Conservation (phyloP, 306 rosid genomes). For the Quercus aquifolioides region DNA sequence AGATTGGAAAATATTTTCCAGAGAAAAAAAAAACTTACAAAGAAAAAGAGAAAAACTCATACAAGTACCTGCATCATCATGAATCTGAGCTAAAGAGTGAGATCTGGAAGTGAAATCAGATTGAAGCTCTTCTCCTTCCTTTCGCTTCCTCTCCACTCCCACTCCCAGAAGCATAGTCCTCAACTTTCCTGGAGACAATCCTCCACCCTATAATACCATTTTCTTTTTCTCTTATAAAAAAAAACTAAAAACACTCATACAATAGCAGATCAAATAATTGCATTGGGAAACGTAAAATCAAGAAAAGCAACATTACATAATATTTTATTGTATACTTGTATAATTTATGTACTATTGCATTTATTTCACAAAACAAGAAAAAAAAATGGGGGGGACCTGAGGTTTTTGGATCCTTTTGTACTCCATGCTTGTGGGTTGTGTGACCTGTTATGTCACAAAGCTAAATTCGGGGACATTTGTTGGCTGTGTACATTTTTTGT, state of each 20-base stretch:
- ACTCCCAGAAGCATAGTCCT: slow-evolving; percentile 81
- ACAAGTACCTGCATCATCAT: slow-evolving; percentile 62
- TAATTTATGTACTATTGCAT: not conserved
- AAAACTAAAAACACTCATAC: not conserved
- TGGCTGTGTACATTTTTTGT: no score
- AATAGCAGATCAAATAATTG: not conserved
- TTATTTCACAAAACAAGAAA: no score
- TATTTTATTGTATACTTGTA: slow-evolving; percentile 1
- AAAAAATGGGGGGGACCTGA: slow-evolving; percentile 48
- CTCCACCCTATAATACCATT: slow-evolving; percentile 62
- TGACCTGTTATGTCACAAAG: not conserved
- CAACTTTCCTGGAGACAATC: slow-evolving; percentile 88
- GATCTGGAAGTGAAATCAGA: slow-evolving; percentile 67
- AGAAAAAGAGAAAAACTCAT: not conserved
- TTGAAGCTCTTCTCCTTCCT: slow-evolving; percentile 59
- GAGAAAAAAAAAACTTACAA: not conserved
- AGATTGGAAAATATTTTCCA: not conserved
- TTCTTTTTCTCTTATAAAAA: slow-evolving; percentile 3
- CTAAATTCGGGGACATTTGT: not conserved
- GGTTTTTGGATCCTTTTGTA: slow-evolving; percentile 95
- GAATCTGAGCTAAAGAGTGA: slow-evolving; percentile 48
- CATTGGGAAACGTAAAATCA: slow-evolving; percentile 18
- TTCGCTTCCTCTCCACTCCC: slow-evolving; percentile 66
- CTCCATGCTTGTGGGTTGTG: slow-evolving; percentile 48
- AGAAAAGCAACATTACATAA: not conserved